phyloP scores from a whole-genome alignment of 306 rosid genomes.

The Fragaria vesca region DNA sequence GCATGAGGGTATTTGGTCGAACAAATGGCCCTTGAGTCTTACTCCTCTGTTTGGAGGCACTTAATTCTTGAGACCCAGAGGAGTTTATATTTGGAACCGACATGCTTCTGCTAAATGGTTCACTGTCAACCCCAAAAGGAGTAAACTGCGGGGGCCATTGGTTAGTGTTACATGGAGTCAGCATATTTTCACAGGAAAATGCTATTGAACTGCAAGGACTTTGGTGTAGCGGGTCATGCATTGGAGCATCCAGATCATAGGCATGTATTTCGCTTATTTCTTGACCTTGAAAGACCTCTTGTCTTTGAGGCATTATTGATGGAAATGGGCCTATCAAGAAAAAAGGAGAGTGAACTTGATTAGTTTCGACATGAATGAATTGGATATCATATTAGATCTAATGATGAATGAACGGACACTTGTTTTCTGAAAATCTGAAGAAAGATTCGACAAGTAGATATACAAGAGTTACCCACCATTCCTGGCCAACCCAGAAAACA shows the following conservation, averaged over 20 bases:
- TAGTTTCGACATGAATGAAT: conserved; percentile 4
- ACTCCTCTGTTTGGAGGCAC: conserved; percentile 29
- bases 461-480: conserved; percentile 38
- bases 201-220: conserved; percentile 24
- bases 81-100: conserved; percentile 38
- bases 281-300: conserved; percentile 65
- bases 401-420: background rate
- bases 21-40: conserved; percentile 36
- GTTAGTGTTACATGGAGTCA: conserved; percentile 26
- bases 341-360: conserved; percentile 18
- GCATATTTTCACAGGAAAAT: conserved; percentile 26
- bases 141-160: conserved; percentile 14
- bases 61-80: conserved; percentile 38
- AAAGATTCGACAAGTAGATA: conserved; percentile 5
- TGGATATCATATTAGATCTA: background rate
- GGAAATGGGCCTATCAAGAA: conserved; percentile 23
- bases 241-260: conserved; percentile 24
- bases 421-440: conserved; percentile 6
- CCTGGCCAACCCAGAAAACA: conserved; percentile 24
- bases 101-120: conserved; percentile 25
- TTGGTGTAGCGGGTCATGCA: conserved; percentile 25
- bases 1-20: conserved; percentile 35
- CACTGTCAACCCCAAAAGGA: conserved; percentile 19
- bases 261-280: conserved; percentile 29
- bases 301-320: conserved; percentile 28